Evolutionary conservation across 2,329 filamentous ascomycete species (phyloP), one percentile per base, ranked within the genome.

Genomic region (Pseudodiploospora longispora): DNA sequence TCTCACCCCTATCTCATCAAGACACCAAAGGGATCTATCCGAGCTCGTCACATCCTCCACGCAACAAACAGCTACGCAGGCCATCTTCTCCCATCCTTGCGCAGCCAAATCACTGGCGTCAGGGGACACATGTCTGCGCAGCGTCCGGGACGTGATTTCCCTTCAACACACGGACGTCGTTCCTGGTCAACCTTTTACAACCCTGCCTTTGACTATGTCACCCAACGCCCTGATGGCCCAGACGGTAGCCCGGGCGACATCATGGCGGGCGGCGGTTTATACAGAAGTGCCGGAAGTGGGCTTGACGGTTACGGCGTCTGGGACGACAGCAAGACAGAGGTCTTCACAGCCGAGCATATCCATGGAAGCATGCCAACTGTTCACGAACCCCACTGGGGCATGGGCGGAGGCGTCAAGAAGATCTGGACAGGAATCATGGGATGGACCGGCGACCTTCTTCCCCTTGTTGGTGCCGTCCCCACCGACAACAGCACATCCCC

Each of bases 61-160:
- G 67, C 65, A 47, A 71, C 67, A 3, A 71, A 72, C 42, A 67
- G 55, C 1, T 61, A 66, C 43, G 57, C 59, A 3, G 63, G 61
- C 0, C 66, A 71, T 47, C 58, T 72, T 4, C 51, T 71, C 2
- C 68, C 69, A 0, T 45, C 44, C 0, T 51, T 72, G 2, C 54
- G 60, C 3, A 67, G 67, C 1, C 53, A 50, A 2, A 38, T 70
- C 6, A 64, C 58, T 37, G 66, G 67, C 0, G 55, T 64, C 12
- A 62, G 66, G 31, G 66, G 64, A 1, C 63, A 63, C 4, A 71
- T 72, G 68, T 65, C 66, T 3, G 63, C 64, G 4, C 68, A 70
- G 47, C 54, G 57, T 28, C 56, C 62, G 34, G 56, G 41, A 9
- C 43, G 48, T 0, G 31, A 27, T 0, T 47, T 54, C 2, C 12